phyloP scores from a whole-genome alignment of 805 yeast species.

The Barnettozyma sp. region DNA sequence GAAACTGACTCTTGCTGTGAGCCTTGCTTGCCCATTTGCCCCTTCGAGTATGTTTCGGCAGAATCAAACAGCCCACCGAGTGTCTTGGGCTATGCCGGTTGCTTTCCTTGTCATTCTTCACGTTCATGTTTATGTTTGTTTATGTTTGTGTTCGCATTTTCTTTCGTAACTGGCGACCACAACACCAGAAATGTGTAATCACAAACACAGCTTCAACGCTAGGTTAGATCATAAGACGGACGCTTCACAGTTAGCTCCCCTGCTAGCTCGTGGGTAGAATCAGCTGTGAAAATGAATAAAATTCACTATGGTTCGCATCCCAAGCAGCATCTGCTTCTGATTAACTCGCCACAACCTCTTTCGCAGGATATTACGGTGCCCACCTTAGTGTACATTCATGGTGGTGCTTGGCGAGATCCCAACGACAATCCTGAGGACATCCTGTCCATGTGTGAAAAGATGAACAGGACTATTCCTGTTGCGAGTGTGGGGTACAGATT shows the following conservation, averaged over 20 bases:
- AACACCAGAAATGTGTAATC: too few relatives aligned
- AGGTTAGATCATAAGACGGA: too few relatives aligned
- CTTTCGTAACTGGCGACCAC: too few relatives aligned
- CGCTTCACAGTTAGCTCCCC: too few relatives aligned
- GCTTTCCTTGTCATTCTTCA: neutral
- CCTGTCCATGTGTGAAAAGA: constrained; percentile 25
- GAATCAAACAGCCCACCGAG: too few relatives aligned
- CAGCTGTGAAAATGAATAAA: neutral
- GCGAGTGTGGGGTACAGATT: constrained; percentile 55
- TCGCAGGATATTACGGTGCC: constrained; percentile 5
- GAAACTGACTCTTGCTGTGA: constrained; percentile 1
- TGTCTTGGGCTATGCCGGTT: neutral
- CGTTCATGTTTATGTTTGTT: neutral
- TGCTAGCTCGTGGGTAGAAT: too few relatives aligned
- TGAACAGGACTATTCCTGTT: constrained; percentile 14
- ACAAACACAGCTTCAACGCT: too few relatives aligned
- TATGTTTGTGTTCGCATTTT: neutral
- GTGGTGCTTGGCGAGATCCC: constrained; percentile 86
- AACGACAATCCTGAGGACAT: constrained; percentile 54
- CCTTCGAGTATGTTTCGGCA: too few relatives aligned
- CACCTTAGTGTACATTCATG: constrained; percentile 60
- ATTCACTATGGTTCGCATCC: constrained; percentile 4
- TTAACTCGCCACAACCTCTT: neutral
- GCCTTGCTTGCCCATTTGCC: too few relatives aligned
- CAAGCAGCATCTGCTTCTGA: constrained; percentile 4